Conservation (phyloP, 2,329 filamentous ascomycete genomes). For the Blastomyces percursus region DNA sequence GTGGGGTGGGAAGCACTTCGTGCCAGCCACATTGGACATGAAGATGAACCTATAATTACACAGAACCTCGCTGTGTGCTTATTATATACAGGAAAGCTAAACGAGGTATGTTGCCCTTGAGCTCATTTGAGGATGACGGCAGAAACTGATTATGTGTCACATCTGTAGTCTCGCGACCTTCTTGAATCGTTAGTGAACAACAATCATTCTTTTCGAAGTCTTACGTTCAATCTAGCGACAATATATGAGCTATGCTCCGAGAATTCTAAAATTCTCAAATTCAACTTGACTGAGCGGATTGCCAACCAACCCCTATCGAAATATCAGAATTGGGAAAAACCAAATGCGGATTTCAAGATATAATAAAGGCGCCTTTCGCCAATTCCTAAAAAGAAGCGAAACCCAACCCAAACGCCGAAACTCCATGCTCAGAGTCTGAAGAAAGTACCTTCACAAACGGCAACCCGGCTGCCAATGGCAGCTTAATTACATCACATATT, state of each 20-base stretch:
- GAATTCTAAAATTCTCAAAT: slow-evolving; percentile 57
- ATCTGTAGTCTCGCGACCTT: slow-evolving; percentile 49
- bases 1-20: slow-evolving; percentile 48
- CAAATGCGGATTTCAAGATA: slow-evolving; percentile 65
- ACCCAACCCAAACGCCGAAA: not conserved
- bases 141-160: slow-evolving; percentile 3
- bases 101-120: slow-evolving; percentile 44
- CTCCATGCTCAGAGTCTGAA: not conserved
- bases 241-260: slow-evolving; percentile 89
- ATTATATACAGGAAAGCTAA: slow-evolving; percentile 67
- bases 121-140: not conserved
- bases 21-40: slow-evolving; percentile 33
- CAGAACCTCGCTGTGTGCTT: slow-evolving; percentile 79
- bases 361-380: slow-evolving; percentile 36
- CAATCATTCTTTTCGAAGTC: slow-evolving; percentile 59
- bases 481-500: not conserved
- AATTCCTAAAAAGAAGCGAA: not conserved
- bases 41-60: slow-evolving; percentile 56
- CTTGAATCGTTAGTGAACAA: slow-evolving; percentile 55
- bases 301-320: slow-evolving; percentile 47
- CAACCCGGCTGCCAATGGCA: not conserved
- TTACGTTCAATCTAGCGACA: slow-evolving; percentile 82
- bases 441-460: not conserved
- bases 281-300: slow-evolving; percentile 57
- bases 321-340: slow-evolving; percentile 56